phyloP scores from a whole-genome alignment of 768 basidiomycete species.

The Termitomyces sp. region DNA sequence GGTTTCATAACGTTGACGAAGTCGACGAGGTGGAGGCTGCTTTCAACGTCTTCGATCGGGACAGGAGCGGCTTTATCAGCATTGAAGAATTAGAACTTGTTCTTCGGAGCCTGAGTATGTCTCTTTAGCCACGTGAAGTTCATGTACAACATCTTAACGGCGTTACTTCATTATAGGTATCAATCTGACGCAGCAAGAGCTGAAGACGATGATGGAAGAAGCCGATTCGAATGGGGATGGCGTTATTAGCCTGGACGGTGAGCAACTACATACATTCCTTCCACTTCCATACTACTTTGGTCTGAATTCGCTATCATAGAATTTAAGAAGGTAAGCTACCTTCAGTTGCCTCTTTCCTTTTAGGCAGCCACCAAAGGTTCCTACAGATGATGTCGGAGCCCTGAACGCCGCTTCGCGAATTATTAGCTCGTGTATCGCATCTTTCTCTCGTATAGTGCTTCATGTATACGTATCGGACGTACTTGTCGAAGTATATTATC shows the following conservation, averaged over 20 bases:
- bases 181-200: slow-evolving; percentile 69
- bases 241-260: slow-evolving; percentile 75
- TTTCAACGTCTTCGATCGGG: slow-evolving; percentile 83
- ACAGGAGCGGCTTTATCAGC: slow-evolving; percentile 88
- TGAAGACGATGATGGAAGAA: slow-evolving; percentile 89
- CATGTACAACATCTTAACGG: background rate
- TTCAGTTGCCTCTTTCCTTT: background rate
- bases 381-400: slow-evolving; percentile 9
- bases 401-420: background rate
- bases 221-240: slow-evolving; percentile 83
- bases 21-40: slow-evolving; percentile 44
- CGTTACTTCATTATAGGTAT: slow-evolving; percentile 28
- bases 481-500: background rate
- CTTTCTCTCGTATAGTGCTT: background rate
- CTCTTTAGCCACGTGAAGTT: background rate
- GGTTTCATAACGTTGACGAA: slow-evolving; percentile 31
- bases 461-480: background rate
- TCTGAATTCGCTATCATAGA: slow-evolving; percentile 4
- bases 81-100: slow-evolving; percentile 88
- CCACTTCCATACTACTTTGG: background rate
- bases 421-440: background rate
- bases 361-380: background rate
- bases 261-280: slow-evolving; percentile 10
- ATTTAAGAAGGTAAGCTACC: slow-evolving; percentile 9
- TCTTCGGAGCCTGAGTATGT: slow-evolving; percentile 86